phyloP scores from a whole-genome alignment of 2,329 filamentous ascomycete species.

The Pyricularia sp. region DNA sequence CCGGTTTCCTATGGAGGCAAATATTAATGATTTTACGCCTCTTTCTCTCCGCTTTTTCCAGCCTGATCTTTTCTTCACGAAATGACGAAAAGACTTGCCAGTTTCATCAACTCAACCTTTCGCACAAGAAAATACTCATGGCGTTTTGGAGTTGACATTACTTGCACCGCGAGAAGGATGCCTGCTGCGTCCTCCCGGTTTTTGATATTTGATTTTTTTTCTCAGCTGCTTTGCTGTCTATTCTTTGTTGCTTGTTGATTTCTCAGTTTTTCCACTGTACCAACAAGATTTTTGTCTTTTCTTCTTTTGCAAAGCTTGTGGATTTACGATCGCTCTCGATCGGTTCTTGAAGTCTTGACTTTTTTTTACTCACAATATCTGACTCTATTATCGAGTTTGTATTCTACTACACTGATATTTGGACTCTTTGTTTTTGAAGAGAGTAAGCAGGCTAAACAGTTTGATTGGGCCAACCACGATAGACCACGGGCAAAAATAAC shows the following conservation, averaged over 20 bases:
- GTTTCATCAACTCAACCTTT: not conserved
- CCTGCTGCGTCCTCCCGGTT: not conserved
- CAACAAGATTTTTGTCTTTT: slow-evolving; percentile 5
- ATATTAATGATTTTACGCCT: not conserved
- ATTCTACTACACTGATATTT: not conserved
- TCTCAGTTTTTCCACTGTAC: not conserved
- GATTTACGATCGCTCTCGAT: not conserved
- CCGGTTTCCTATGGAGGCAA: not conserved
- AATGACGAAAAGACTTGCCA: not conserved
- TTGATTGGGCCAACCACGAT: not conserved
- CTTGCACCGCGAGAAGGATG: not conserved
- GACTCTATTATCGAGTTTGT: not conserved
- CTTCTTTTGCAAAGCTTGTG: not conserved
- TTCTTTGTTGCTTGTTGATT: slow-evolving; percentile 1
- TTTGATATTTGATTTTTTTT: not conserved
- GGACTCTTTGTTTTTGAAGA: not conserved
- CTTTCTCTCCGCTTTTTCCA: not conserved
- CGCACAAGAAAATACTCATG: not conserved
- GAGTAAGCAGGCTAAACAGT: not conserved
- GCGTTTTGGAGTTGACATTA: not conserved
- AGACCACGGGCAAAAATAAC: not conserved
- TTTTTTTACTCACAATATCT: slow-evolving; percentile 3
- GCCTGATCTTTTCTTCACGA: not conserved
- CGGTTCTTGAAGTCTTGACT: not conserved
- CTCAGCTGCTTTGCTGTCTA: not conserved